Percentiles rank a stretch among this genome's conserved stretches.
Conservation (phyloP, 2,329 filamentous ascomycete genomes). For the Calonectria leucothoes region DNA sequence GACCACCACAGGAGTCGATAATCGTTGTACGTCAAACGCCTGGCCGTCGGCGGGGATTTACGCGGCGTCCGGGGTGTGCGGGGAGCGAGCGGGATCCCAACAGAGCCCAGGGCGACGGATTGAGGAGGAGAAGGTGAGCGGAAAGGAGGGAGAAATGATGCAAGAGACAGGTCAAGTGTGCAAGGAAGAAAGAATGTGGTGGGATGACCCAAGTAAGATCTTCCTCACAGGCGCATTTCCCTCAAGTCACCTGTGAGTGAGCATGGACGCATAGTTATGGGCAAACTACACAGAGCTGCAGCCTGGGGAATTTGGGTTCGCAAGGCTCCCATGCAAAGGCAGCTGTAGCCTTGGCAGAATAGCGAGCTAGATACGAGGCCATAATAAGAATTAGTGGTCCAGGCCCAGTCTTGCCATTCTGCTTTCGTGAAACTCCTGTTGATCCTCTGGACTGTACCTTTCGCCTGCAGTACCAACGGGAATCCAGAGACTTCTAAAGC, state of each 20-base stretch:
- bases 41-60: neutral
- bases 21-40: neutral
- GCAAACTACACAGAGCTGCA: neutral
- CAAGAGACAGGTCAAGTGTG: neutral
- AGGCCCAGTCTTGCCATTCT: neutral
- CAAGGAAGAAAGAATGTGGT: neutral
- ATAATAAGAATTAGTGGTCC: conserved; percentile 6
- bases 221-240: neutral
- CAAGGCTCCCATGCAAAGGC: neutral
- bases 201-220: neutral
- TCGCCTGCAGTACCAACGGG: neutral
- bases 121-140: neutral
- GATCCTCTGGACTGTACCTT: neutral
- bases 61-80: neutral
- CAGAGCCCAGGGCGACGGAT: neutral
- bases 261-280: neutral
- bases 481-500: no score
- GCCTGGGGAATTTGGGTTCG: neutral
- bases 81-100: neutral
- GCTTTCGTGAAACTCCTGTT: neutral
- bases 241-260: conserved; percentile 7
- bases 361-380: neutral
- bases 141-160: neutral
- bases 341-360: neutral
- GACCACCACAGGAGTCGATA: neutral